Base-by-base conservation (phyloP, 257 asterid genomes). In the Jacaranda mimosifolia region DNA sequence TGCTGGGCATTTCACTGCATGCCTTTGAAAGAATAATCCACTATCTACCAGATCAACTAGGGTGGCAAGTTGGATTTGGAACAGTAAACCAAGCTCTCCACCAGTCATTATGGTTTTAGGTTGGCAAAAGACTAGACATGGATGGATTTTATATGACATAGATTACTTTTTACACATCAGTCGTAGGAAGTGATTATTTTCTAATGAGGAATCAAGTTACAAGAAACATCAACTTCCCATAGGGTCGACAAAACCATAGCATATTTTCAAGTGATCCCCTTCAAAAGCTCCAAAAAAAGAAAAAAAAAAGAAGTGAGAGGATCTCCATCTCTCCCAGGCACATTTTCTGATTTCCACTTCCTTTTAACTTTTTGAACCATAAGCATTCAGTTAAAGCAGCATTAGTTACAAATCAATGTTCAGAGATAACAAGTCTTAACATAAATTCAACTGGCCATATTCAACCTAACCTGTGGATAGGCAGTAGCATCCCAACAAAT, bases 51-150 rank as follows among this genome's bases (percentile, higher is more conserved):
- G 57, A 73, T 58, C 66, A 65, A 65, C 39, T 32, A 13, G 58
- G 62, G 58, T 17, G 11, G 46, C 39, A 32, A 72, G 48, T 11
- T 32, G 36, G 62, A 66, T 48, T 32, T 45, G 43, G 68, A 57
- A 73, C 45, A 12, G 74, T 69, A 60, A 67, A 62, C 79, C 69
- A 11, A 77, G 17, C 49, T 49, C 26, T 56, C 55, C 63, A 69
- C 62, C 39, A 75, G 19, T 26, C 13, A 26, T 63, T 13, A 49
- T 32, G 64, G 72, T 26, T 15, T 63, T 63, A 38, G 63, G 60
- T 64, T 51, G 71, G 36, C 73, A 58, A n/a, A 21, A 32, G 60
- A 65, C 71, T n/a, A n/a, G n/a, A n/a, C n/a, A n/a, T 9, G 52
- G 63, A 38, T 36, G 55, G 76, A 59, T 18, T 56, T n/a, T 55